Conservation (phyloP, 139 green algal species). For the Micractinium conductrix region DNA sequence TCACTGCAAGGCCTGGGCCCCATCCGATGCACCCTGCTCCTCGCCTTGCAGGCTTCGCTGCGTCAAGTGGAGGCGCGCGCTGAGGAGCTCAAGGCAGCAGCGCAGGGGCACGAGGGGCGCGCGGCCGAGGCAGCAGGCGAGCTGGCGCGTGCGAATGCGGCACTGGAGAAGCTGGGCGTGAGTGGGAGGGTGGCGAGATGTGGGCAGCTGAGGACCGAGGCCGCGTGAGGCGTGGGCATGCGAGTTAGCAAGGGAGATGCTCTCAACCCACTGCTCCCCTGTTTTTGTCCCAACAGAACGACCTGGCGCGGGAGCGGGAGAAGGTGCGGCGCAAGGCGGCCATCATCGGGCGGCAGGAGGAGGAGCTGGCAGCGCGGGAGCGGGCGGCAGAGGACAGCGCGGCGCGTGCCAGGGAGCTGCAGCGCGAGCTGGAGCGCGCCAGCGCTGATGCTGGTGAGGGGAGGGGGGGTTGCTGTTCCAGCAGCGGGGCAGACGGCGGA, state of each 20-base stretch:
- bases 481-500: no score
- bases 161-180: constrained; percentile 86
- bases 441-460: constrained; percentile 21
- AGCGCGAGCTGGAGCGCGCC: constrained; percentile 29
- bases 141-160: constrained; percentile 78
- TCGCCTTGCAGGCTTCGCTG: constrained; percentile 1
- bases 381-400: constrained; percentile 29
- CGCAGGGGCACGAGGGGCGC: constrained; percentile 48
- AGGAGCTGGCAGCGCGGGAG: constrained; percentile 73
- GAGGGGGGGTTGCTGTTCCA: background rate
- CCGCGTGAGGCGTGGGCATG: no score
- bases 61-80: constrained; percentile 63
- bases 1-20: background rate
- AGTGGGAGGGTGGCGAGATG: background rate
- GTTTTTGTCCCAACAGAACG: constrained; percentile 53
- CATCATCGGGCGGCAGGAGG: constrained; percentile 84
- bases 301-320: constrained; percentile 68
- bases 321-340: constrained; percentile 80
- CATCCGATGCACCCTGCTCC: background rate
- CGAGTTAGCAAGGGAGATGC: no score
- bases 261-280: background rate
- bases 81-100: constrained; percentile 67
- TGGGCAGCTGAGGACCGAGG: no score
- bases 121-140: constrained; percentile 69
- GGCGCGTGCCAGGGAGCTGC: constrained; percentile 13